These are phyloP conservation scores for Talaromyces sp. DNA, from an alignment of 2,329 filamentous ascomycete species.

Conservation along the genomic window DNA sequence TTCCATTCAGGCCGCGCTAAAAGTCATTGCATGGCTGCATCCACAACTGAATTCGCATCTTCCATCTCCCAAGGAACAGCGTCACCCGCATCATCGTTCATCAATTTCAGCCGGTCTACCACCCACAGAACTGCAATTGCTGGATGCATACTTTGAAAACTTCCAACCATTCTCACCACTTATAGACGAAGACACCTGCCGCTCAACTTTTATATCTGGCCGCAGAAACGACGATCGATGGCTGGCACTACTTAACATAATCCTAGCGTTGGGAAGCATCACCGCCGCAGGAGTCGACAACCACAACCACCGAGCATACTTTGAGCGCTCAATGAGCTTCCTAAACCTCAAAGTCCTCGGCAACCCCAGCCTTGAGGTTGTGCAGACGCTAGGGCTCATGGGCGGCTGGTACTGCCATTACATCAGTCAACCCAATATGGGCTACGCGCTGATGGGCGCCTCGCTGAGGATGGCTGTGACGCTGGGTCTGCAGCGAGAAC, in stretches of 20 bases:
- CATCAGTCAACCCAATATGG: conserved; percentile 72
- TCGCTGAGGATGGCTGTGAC: conserved; percentile 72
- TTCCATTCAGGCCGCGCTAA: conserved; percentile 69
- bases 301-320: conserved; percentile 67
- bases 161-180: conserved; percentile 70
- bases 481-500: conserved; percentile 58
- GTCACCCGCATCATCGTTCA: not conserved
- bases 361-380: conserved; percentile 67
- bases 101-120: not conserved
- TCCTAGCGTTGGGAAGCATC: conserved; percentile 72
- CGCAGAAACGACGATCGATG: conserved; percentile 65
- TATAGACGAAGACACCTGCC: conserved; percentile 68
- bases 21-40: conserved; percentile 62
- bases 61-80: not conserved
- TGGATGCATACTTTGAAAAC: conserved; percentile 73
- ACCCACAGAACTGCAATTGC: conserved; percentile 46
- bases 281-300: conserved; percentile 62
- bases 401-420: conserved; percentile 77
- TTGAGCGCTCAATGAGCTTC: conserved; percentile 64
- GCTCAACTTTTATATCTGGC: conserved; percentile 56
- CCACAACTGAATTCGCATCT: conserved; percentile 36
- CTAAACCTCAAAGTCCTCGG: conserved; percentile 65
- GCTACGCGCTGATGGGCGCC: conserved; percentile 68
- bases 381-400: conserved; percentile 68
- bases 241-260: conserved; percentile 71